A percentile compares a stretch with the other conserved stretches of the same genome.
phyloP scores from a whole-genome alignment of 306 rosid species.

The Prunus padus region DNA sequence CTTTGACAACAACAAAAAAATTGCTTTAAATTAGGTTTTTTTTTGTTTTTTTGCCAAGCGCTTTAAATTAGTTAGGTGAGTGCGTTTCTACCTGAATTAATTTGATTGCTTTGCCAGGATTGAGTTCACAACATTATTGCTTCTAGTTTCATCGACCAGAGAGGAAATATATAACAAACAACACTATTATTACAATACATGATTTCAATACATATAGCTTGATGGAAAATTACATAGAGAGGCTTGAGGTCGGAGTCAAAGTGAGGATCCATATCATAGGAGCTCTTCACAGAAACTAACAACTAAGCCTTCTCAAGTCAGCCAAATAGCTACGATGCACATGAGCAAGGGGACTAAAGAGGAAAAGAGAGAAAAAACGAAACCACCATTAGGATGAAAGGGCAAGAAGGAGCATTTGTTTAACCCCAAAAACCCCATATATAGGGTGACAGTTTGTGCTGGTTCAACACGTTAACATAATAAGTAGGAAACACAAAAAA shows the following conservation, averaged over 20 bases:
- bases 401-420: not conserved
- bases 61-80: too few relatives aligned
- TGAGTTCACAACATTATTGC: too few relatives aligned
- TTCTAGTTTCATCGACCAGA: too few relatives aligned
- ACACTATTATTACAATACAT: not conserved
- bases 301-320: not conserved
- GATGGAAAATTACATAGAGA: not conserved
- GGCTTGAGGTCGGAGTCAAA: not conserved
- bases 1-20: too few relatives aligned
- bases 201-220: not conserved
- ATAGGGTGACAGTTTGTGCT: not conserved
- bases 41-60: too few relatives aligned
- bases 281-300: not conserved
- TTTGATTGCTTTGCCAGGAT: too few relatives aligned
- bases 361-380: not conserved
- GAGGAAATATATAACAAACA: not conserved
- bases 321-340: not conserved
- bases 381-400: not conserved
- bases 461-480: not conserved
- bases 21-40: too few relatives aligned
- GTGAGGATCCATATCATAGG: not conserved
- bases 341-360: not conserved
- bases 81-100: too few relatives aligned
- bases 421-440: constrained; percentile 9
- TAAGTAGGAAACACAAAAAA: not conserved